phyloP scores from a whole-genome alignment of 2,329 filamentous ascomycete species.

The Xylaria polymorpha region DNA sequence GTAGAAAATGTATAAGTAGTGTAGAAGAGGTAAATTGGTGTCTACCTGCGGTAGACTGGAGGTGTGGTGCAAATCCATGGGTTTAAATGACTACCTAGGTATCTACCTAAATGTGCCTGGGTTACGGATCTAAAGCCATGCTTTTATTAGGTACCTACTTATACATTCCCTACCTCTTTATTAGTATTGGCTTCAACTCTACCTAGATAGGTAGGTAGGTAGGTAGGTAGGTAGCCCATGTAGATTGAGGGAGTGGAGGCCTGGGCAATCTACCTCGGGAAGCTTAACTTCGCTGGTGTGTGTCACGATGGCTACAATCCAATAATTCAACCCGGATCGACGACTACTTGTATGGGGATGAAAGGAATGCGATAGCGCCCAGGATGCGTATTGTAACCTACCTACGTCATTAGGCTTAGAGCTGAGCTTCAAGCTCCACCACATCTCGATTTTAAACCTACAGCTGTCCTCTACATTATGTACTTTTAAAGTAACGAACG shows the following conservation, averaged over 20 bases:
- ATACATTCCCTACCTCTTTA: too few species aligned
- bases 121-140: too few species aligned
- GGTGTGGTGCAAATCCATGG: too few species aligned
- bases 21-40: background rate
- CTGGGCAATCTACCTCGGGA: background rate
- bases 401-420: conserved; percentile 36
- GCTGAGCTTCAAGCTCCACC: conserved; percentile 20
- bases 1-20: background rate
- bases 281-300: background rate
- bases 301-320: conserved; percentile 10
- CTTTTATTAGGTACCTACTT: too few species aligned
- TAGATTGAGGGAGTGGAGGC: background rate
- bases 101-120: too few species aligned
- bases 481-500: background rate
- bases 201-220: background rate
- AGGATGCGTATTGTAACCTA: background rate
- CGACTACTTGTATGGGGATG: background rate
- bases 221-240: too few species aligned
- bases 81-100: too few species aligned
- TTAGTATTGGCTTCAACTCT: background rate
- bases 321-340: conserved; percentile 14
- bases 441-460: background rate
- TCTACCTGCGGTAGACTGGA: background rate
- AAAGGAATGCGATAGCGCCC: conserved; percentile 1
- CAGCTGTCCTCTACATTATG: conserved; percentile 4